Percentiles rank a stretch among this genome's conserved stretches.
Conservation (phyloP, 495 filamentous ascomycete genomes). For the Extremus antarcticus region DNA sequence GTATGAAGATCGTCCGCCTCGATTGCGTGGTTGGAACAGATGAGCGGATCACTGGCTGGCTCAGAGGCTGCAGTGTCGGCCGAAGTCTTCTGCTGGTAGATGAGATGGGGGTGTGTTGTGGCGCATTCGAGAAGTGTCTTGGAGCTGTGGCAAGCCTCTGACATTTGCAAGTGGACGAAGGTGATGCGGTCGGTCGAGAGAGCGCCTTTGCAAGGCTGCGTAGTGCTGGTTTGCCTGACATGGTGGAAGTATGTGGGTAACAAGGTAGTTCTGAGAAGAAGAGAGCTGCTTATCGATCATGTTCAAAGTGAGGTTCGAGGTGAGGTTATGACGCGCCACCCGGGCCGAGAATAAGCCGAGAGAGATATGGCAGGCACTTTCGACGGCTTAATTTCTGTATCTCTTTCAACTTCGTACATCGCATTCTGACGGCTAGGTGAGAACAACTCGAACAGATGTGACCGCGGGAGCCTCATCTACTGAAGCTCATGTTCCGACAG, state of each 20-base stretch:
- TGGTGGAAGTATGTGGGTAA: not conserved
- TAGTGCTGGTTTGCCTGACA: slow-evolving; percentile 17
- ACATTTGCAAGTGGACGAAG: slow-evolving; percentile 2
- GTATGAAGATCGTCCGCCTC: slow-evolving; percentile 82
- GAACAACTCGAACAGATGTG: too few relatives aligned
- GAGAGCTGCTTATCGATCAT: not conserved
- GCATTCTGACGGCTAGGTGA: too few relatives aligned
- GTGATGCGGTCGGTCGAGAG: slow-evolving; percentile 3
- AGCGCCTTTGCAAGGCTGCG: slow-evolving; percentile 12
- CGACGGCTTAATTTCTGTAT: too few relatives aligned
- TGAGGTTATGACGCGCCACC: not conserved
- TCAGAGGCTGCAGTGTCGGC: slow-evolving; percentile 5
- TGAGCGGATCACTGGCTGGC: not conserved
- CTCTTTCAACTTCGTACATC: too few relatives aligned
- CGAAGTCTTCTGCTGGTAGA: slow-evolving; percentile 8
- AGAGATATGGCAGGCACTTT: too few relatives aligned
- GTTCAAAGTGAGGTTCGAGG: not conserved
- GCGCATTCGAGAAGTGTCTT: slow-evolving; percentile 9
- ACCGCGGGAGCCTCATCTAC: too few relatives aligned
- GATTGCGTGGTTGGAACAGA: slow-evolving; percentile 3
- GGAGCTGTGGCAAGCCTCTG: slow-evolving; percentile 11
- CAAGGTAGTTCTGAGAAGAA: not conserved
- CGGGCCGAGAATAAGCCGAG: not conserved
- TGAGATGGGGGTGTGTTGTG: slow-evolving; percentile 7
- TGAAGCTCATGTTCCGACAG: too few relatives aligned